phyloP scores from a whole-genome alignment of 2,329 filamentous ascomycete species.

The Diaporthe citri region DNA sequence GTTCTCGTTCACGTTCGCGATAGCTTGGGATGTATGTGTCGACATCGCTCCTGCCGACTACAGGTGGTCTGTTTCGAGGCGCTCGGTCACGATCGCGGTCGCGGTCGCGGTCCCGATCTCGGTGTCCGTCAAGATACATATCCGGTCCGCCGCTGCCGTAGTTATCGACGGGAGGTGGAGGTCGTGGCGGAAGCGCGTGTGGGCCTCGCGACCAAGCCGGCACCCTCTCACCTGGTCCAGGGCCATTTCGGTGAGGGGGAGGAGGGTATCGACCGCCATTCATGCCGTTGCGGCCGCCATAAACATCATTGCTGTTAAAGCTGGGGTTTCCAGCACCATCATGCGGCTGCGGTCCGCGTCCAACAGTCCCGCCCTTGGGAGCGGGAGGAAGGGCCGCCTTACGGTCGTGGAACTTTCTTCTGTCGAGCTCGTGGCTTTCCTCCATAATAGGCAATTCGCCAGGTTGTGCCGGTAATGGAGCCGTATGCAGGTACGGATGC shows the following conservation, averaged over 20 bases:
- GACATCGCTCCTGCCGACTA: conserved; percentile 48
- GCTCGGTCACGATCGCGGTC: conserved; percentile 48
- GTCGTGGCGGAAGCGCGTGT: conserved; percentile 61
- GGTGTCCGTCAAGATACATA: conserved; percentile 35
- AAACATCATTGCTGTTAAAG: conserved; percentile 65
- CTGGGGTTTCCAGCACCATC: conserved; percentile 59
- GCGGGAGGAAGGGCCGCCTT: conserved; percentile 88
- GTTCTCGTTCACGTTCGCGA: conserved; percentile 52
- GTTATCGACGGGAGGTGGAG: conserved; percentile 60
- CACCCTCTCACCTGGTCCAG: conserved; percentile 50
- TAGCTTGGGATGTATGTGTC: conserved; percentile 67
- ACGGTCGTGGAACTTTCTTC: conserved; percentile 89
- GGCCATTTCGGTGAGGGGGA: conserved; percentile 49
- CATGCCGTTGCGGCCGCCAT: conserved; percentile 60
- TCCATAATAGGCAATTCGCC: conserved; percentile 92
- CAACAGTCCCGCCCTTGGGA: conserved; percentile 90
- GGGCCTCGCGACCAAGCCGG: conserved; percentile 67
- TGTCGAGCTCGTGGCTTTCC: conserved; percentile 96
- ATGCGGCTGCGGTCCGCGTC: conserved; percentile 68
- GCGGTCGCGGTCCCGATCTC: conserved; percentile 51
- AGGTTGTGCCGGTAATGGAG: conserved; percentile 83
- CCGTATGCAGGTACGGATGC: conserved; percentile 89
- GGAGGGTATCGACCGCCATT: conserved; percentile 61
- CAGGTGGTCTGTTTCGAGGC: conserved; percentile 44
- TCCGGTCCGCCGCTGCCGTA: conserved; percentile 50